Conservation (phyloP, 257 asterid species). For the Nicotiana noctiflora region DNA sequence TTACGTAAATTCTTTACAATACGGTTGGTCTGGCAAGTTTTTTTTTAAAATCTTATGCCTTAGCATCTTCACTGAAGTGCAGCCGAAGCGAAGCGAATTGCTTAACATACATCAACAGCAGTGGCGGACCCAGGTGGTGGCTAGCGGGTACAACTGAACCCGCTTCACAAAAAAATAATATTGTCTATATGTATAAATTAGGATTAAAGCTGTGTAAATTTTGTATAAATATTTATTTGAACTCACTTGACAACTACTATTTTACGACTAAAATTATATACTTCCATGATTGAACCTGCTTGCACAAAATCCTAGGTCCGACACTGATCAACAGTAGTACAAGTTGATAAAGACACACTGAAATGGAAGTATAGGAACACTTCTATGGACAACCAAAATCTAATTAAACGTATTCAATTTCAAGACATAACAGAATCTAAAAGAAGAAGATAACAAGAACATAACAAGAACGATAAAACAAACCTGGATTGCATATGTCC, state of each 20-base stretch:
- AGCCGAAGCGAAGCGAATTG: background rate
- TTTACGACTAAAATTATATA: no score
- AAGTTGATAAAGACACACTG: background rate
- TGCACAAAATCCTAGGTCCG: no score
- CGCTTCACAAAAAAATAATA: no score
- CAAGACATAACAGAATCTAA: background rate
- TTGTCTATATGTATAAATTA: no score
- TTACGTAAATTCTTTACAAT: background rate
- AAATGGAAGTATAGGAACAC: background rate
- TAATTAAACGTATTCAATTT: background rate
- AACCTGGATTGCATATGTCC: conserved; percentile 66
- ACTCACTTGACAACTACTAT: no score
- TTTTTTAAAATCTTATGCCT: background rate
- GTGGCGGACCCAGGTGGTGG: no score
- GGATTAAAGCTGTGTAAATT: no score
- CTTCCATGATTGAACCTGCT: no score
- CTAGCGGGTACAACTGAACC: no score
- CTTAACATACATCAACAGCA: background rate
- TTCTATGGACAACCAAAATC: background rate
- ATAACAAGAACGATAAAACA: conserved; percentile 6
- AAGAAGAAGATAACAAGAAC: background rate
- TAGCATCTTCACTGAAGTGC: background rate
- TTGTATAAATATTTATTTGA: no score
- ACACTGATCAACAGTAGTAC: background rate
- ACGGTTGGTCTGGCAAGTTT: background rate